Evolutionary conservation across 176 grass and related monocot genomes (phyloP).

Genomic region (Bromus sterilis): DNA sequence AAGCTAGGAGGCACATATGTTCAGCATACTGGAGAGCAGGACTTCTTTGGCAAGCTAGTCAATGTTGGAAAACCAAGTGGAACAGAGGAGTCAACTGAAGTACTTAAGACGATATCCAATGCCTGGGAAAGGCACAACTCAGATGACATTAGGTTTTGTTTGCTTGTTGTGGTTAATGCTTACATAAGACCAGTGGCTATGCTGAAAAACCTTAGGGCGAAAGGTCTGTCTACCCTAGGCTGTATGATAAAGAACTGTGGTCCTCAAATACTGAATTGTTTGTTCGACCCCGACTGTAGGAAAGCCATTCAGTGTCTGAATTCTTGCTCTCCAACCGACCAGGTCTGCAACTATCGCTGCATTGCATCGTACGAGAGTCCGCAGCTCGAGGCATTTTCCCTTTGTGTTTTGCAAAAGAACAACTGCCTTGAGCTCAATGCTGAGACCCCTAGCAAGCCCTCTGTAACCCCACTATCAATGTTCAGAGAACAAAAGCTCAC

Average conservation of each 20-base stretch:
- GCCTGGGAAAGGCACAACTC: slow-evolving; percentile 95
- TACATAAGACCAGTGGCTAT: slow-evolving; percentile 68
- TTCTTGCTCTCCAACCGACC: slow-evolving; percentile 76
- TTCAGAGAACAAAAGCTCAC: slow-evolving; percentile 65
- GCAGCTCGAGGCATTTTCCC: slow-evolving; percentile 73
- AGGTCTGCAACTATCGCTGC: slow-evolving; percentile 92
- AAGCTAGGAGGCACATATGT: slow-evolving; percentile 62
- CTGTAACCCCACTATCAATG: slow-evolving; percentile 44
- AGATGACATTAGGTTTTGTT: slow-evolving; percentile 92
- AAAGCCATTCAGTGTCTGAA: slow-evolving; percentile 91
- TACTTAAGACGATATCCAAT: slow-evolving; percentile 63
- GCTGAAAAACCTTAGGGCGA: slow-evolving; percentile 79
- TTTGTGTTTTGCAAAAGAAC: slow-evolving; percentile 96
- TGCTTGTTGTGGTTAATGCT: slow-evolving; percentile 74
- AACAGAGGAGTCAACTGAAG: slow-evolving; percentile 39
- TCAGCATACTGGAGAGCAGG: slow-evolving; percentile 34
- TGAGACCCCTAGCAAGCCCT: slow-evolving; percentile 64
- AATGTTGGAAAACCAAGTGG: slow-evolving; percentile 32
- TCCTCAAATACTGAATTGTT: slow-evolving; percentile 78
- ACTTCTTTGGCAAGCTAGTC: slow-evolving; percentile 49
- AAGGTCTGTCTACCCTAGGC: slow-evolving; percentile 75
- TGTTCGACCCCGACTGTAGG: slow-evolving; percentile 84
- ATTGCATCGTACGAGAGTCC: slow-evolving; percentile 86
- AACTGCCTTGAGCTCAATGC: slow-evolving; percentile 91
- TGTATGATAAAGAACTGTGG: slow-evolving; percentile 87